These are phyloP conservation scores for Rosa chinensis DNA, from an alignment of 306 rosid genomes.

Conservation along the genomic window DNA sequence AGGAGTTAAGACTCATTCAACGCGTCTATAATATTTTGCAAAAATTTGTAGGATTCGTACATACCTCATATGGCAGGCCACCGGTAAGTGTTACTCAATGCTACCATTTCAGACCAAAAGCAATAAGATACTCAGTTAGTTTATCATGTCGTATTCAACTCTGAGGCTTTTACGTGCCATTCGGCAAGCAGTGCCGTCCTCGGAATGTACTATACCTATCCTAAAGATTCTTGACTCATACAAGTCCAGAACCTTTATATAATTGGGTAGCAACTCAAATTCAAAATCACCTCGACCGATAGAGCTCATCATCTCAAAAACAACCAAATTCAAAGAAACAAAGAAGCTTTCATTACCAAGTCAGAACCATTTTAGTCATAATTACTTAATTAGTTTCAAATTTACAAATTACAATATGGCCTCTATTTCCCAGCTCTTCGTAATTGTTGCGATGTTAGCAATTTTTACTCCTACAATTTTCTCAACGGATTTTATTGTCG, in stretches of 20 bases:
- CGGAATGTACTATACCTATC: not conserved
- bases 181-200: not conserved
- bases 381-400: not conserved
- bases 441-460: constrained; percentile 18
- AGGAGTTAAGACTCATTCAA: not conserved
- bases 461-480: constrained; percentile 14
- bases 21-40: not conserved
- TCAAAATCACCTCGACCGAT: not conserved
- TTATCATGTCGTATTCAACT: not conserved
- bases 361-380: not conserved
- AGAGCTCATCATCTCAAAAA: not conserved
- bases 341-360: not conserved
- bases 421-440: constrained; percentile 5
- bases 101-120: no score
- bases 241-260: not conserved
- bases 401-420: constrained; percentile 33
- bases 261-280: not conserved
- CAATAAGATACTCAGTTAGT: not conserved
- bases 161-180: not conserved
- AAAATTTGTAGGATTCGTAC: not conserved
- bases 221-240: not conserved
- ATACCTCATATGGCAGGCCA: no score
- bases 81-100: no score
- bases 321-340: not conserved
- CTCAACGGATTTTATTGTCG: constrained; percentile 29